Percentiles rank a stretch among this genome's conserved stretches.
Evolutionary conservation across 1,284 basidiomycete species (phyloP).

Genomic region (Trametes hirsuta): DNA sequence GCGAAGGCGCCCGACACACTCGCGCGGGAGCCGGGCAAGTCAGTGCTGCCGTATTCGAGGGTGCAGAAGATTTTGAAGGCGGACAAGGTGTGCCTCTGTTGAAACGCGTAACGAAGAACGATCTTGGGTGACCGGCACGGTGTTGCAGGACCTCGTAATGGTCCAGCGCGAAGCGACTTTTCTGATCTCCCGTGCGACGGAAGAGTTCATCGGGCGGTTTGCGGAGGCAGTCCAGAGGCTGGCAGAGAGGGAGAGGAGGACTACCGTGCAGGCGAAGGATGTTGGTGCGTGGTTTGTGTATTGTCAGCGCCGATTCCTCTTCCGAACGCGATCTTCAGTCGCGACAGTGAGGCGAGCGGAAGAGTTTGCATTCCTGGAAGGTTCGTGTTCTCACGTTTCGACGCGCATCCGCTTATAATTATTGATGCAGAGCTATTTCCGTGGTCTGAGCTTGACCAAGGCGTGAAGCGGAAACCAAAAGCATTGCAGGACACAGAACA

Average conservation of each 20-base stretch:
- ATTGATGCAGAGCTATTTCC: slow-evolving; percentile 55
- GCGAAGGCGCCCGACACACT: slow-evolving; percentile 14
- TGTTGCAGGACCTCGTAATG: slow-evolving; percentile 68
- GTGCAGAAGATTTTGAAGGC: slow-evolving; percentile 82
- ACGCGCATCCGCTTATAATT: not conserved
- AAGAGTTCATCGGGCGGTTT: slow-evolving; percentile 75
- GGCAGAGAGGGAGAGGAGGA: slow-evolving; percentile 64
- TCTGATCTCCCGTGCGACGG: slow-evolving; percentile 74
- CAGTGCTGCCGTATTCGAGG: slow-evolving; percentile 67
- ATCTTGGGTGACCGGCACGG: not conserved
- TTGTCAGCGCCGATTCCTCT: not conserved
- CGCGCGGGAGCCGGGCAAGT: slow-evolving; percentile 51
- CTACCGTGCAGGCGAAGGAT: slow-evolving; percentile 72
- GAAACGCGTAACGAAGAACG: not conserved
- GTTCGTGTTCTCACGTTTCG: slow-evolving; percentile 29
- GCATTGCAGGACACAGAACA: slow-evolving; percentile 24
- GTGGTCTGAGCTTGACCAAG: slow-evolving; percentile 43
- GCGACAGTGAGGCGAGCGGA: slow-evolving; percentile 65
- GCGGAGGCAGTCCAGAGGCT: slow-evolving; percentile 60
- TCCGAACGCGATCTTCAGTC: slow-evolving; percentile 40
- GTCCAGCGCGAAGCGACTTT: slow-evolving; percentile 74
- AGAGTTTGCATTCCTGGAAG: slow-evolving; percentile 76
- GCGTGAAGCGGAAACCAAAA: slow-evolving; percentile 47
- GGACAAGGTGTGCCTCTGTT: slow-evolving; percentile 54
- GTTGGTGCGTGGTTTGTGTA: slow-evolving; percentile 49